Conservation (phyloP, 116 monocot species). For the Thalassia testudinum region DNA sequence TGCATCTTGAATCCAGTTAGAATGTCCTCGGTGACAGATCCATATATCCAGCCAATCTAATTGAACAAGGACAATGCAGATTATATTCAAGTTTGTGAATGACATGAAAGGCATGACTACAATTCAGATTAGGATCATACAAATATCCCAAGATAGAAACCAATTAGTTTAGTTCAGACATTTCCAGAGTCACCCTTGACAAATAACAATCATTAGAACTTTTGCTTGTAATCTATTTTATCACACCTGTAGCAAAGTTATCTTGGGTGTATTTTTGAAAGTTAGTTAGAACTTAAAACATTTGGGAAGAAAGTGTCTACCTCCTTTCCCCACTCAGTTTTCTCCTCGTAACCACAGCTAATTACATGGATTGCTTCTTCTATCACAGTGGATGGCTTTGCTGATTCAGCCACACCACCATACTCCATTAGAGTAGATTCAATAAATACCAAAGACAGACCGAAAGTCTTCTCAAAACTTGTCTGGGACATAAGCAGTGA, state of each 20-base stretch:
- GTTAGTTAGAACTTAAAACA: background rate
- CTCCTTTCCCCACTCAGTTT: slow-evolving; percentile 99
- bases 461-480: slow-evolving; percentile 98
- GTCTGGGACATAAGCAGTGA: slow-evolving; percentile 75
- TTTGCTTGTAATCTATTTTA: background rate
- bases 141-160: too few species aligned
- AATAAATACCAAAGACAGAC: slow-evolving; percentile 76
- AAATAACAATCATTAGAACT: background rate
- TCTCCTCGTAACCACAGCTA: slow-evolving; percentile 97
- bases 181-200: too few species aligned
- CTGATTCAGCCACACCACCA: slow-evolving; percentile 70
- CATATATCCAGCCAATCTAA: slow-evolving; percentile 87
- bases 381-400: slow-evolving; percentile 56
- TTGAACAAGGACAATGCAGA: background rate
- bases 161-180: too few species aligned
- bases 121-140: too few species aligned
- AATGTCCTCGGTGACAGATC: slow-evolving; percentile 79
- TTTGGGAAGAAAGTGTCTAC: slow-evolving; percentile 6
- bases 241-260: background rate
- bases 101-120: too few species aligned
- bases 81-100: too few species aligned
- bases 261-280: background rate
- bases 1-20: slow-evolving; percentile 82
- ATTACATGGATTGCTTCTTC: slow-evolving; percentile 99
- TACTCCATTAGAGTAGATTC: slow-evolving; percentile 95